A percentile compares a stretch with the other conserved stretches of the same genome.
phyloP scores from a whole-genome alignment of 257 asterid species.

The Oldenlandia corymbosa region DNA sequence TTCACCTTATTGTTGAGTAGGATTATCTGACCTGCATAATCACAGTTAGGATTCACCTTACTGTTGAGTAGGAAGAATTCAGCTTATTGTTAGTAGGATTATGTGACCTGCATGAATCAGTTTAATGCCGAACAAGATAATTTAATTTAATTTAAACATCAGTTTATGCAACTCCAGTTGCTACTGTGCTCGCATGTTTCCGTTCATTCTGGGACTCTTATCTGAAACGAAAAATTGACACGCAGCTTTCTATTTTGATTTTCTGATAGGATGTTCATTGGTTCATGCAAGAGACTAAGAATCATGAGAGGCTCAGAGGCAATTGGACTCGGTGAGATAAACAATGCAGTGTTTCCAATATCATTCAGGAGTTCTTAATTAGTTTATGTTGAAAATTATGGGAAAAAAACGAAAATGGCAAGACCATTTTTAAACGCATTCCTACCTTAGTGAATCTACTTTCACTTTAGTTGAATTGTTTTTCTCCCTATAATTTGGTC shows the following conservation, averaged over 20 bases:
- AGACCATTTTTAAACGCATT: background rate
- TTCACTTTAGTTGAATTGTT: background rate
- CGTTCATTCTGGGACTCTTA: too few relatives aligned
- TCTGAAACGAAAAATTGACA: background rate
- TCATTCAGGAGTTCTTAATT: background rate
- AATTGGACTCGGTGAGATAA: constrained; percentile 65
- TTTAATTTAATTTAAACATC: too few relatives aligned
- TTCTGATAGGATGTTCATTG: constrained; percentile 65
- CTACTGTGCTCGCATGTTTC: too few relatives aligned
- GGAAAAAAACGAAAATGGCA: background rate
- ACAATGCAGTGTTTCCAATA: background rate
- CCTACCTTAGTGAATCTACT: background rate
- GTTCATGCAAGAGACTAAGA: constrained; percentile 76
- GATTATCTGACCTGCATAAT: too few relatives aligned
- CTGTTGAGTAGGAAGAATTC: too few relatives aligned
- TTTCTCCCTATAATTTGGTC: constrained; percentile 4
- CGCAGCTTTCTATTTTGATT: constrained; percentile 2
- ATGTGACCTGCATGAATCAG: too few relatives aligned
- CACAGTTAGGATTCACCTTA: too few relatives aligned
- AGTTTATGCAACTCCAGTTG: too few relatives aligned
- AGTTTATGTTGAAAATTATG: background rate
- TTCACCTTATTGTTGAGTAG: too few relatives aligned
- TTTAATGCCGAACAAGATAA: too few relatives aligned
- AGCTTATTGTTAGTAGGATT: too few relatives aligned
- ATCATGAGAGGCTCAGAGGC: constrained; percentile 91